These are phyloP conservation scores for Physcomitrium patens DNA, from an alignment of 225 moss, liverwort and hornwort species.

Conservation along the genomic window DNA sequence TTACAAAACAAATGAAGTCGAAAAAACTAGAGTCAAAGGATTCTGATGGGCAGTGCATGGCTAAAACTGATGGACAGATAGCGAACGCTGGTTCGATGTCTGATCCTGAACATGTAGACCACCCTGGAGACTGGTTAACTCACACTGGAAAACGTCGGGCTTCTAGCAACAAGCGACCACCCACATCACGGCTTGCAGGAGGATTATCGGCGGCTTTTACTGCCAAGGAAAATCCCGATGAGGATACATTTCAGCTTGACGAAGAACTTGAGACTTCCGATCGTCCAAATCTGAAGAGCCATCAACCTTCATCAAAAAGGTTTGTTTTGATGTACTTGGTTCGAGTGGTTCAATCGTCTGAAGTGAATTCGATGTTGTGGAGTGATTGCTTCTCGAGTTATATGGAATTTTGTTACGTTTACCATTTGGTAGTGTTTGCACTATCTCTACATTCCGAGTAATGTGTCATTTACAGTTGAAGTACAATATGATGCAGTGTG, in stretches of 20 bases:
- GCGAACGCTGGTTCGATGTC: conserved; percentile 46
- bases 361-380: conserved; percentile 7
- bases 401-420: background rate
- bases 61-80: conserved; percentile 45
- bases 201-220: conserved; percentile 88
- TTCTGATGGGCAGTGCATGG: conserved; percentile 30
- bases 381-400: conserved; percentile 13
- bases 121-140: conserved; percentile 82
- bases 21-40: conserved; percentile 29
- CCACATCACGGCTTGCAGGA: conserved; percentile 71
- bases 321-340: conserved; percentile 32
- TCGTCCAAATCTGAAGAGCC: conserved; percentile 54
- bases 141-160: conserved; percentile 68
- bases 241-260: conserved; percentile 87
- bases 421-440: background rate
- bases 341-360: conserved; percentile 21
- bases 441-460: background rate
- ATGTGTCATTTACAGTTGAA: conserved; percentile 16
- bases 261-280: conserved; percentile 92
- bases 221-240: conserved; percentile 61
- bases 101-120: conserved; percentile 65
- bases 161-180: conserved; percentile 73
- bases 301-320: conserved; percentile 51
- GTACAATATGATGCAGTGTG: conserved; percentile 53
- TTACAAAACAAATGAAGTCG: conserved; percentile 18